Base-by-base conservation (phyloP, 2,329 filamentous ascomycete species). In the Diatrype stigma region DNA sequence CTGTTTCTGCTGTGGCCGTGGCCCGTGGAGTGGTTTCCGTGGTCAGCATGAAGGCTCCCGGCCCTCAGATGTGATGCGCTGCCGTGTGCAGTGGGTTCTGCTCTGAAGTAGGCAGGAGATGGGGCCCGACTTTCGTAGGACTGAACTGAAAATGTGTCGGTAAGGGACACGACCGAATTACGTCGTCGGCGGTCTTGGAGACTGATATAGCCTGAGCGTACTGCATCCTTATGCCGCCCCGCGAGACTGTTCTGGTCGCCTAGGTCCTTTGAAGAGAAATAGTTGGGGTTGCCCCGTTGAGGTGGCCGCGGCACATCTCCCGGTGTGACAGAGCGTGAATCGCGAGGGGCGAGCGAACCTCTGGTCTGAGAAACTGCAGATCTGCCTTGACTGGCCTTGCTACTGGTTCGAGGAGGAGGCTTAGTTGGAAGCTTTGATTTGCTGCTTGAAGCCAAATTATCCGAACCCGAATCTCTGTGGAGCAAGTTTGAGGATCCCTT, bases 151-250 rank as follows among this genome's bases (percentile, higher is more conserved):
- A 77, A 79, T 1, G 77, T 76, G 50, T 83, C 80, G 1, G 79
- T 79, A 47, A 79, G 71, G 0, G 81, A 83, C 3, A 81, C 70
- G 12, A 81, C 63, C 0, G 81, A 84, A 55, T 79, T 76, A 21
- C 77, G 73, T 3, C 75, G 72, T 23, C 68, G 71, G 46, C 34
- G 34, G 34, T 37, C 34, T 82, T 76, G 35, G 77, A 75, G 3
- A 80, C 65, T 0, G 79, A 77, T 12, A 79, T 70, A 54, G 75
- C 73, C 67, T 0, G 78, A 80, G 5, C 73, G 70, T 30, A 10
- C 26, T 30, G 10, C 26, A 45, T 67, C 73, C 26, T 72, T 67
- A 12, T 67, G 62, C 2, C 67, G 58, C 1, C 59, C 63, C 3
- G 67, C 48, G n/a, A 48, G 46, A 8, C 53, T 54, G 3, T 63